Percentiles rank a stretch among this genome's conserved stretches.
Evolutionary conservation across 2,329 filamentous ascomycete species (phyloP).

Genomic region (Thielaviopsis musarum): DNA sequence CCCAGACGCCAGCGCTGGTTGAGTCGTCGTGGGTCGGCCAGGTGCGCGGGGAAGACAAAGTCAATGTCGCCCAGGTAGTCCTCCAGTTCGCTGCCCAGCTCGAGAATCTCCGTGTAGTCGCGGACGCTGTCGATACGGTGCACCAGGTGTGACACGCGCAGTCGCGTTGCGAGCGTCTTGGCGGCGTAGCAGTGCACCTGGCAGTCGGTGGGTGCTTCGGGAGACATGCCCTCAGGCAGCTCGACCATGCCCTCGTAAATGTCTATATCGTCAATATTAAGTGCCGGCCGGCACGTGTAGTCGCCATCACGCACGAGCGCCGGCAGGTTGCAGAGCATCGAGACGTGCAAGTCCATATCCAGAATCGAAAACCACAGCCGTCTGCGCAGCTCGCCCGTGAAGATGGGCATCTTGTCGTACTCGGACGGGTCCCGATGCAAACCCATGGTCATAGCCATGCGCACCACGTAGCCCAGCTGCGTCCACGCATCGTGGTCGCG

Average conservation of each 20-base stretch:
- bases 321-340: conserved; percentile 34
- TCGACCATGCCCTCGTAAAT: conserved; percentile 30
- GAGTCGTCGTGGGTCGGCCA: conserved; percentile 25
- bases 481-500: conserved; percentile 36
- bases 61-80: conserved; percentile 37
- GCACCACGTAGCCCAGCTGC: conserved; percentile 36
- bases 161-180: conserved; percentile 30
- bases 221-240: conserved; percentile 30
- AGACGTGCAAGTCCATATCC: conserved; percentile 39
- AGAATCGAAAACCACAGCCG: conserved; percentile 39
- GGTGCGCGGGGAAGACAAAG: conserved; percentile 31
- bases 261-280: conserved; percentile 36
- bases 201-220: conserved; percentile 35
- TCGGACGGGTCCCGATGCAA: conserved; percentile 40
- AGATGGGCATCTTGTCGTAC: conserved; percentile 32
- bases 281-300: conserved; percentile 34
- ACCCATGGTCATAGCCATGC: conserved; percentile 43
- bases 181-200: conserved; percentile 38
- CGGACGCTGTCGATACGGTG: conserved; percentile 33
- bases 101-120: conserved; percentile 36
- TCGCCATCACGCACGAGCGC: conserved; percentile 34
- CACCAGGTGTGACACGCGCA: conserved; percentile 32
- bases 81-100: conserved; percentile 36
- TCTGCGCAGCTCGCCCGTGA: conserved; percentile 35
- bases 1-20: conserved; percentile 35